phyloP scores from a whole-genome alignment of 2,329 filamentous ascomycete genomes.

The Claviceps sorghi region DNA sequence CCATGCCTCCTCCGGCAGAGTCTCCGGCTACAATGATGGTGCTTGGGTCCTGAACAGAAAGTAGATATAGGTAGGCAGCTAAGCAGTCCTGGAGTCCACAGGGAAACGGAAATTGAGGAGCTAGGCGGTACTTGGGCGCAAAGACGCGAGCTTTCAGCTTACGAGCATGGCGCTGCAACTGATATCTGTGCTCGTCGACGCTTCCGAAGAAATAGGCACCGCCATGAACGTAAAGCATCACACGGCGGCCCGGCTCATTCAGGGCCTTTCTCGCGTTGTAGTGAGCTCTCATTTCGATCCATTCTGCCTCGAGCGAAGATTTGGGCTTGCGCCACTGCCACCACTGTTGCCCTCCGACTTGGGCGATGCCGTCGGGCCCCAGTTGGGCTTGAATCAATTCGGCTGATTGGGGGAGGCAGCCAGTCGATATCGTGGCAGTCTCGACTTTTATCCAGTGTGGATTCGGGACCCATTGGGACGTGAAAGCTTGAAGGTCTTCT shows the following conservation, averaged over 20 bases:
- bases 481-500: constrained; percentile 87
- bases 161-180: constrained; percentile 87
- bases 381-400: constrained; percentile 55
- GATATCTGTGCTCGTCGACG: constrained; percentile 93
- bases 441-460: constrained; percentile 79
- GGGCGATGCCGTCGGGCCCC: constrained; percentile 57
- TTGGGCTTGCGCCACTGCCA: constrained; percentile 72
- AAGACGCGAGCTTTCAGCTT: constrained; percentile 85
- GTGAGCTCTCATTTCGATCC: constrained; percentile 89
- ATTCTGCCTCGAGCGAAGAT: constrained; percentile 62
- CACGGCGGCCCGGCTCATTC: constrained; percentile 47
- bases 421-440: constrained; percentile 47
- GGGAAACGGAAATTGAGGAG: constrained; percentile 91
- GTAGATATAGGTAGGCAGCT: constrained; percentile 71
- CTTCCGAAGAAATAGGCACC: constrained; percentile 94
- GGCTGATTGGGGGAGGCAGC: constrained; percentile 53
- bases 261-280: constrained; percentile 49
- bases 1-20: constrained; percentile 86
- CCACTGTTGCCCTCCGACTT: constrained; percentile 72
- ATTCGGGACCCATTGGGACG: constrained; percentile 77
- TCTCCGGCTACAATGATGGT: constrained; percentile 84
- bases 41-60: constrained; percentile 59
- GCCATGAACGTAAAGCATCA: constrained; percentile 90
- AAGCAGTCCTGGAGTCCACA: constrained; percentile 84
- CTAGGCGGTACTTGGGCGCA: constrained; percentile 72